A percentile compares a stretch with the other conserved stretches of the same genome.
Evolutionary conservation across 441 rosid species (phyloP).

Genomic region (Populus trichocarpa): DNA sequence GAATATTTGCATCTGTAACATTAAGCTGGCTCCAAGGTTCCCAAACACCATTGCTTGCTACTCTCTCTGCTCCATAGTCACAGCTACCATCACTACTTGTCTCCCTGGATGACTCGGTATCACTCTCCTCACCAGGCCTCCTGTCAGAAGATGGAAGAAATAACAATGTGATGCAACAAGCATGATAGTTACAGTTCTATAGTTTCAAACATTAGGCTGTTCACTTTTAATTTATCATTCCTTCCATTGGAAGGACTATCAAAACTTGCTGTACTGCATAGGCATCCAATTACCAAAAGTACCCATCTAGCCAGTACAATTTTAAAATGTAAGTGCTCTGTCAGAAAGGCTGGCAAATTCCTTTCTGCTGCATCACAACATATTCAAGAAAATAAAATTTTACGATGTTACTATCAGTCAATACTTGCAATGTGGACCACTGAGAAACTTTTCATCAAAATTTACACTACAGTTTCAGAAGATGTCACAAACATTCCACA

Average conservation of each 20-base stretch:
- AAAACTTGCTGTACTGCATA: not conserved
- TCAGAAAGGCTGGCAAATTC: not conserved
- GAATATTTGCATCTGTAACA: conserved; percentile 31
- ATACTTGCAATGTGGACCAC: not conserved
- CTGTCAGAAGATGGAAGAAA: conserved; percentile 30
- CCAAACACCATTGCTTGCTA: conserved; percentile 25
- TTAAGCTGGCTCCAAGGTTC: conserved; percentile 34
- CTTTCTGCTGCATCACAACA: not conserved
- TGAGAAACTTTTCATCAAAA: not conserved
- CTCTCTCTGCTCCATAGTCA: conserved; percentile 43
- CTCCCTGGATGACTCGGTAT: conserved; percentile 70
- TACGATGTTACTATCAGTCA: not conserved
- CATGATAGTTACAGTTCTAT: not conserved
- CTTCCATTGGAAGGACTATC: not conserved
- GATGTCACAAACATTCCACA: not conserved
- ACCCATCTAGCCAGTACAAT: not conserved
- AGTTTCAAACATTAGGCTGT: not conserved
- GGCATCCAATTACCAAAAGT: not conserved
- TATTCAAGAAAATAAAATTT: not conserved
- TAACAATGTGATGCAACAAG: conserved; percentile 8
- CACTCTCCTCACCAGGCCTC: conserved; percentile 77
- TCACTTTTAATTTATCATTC: not conserved
- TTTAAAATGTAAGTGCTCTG: not conserved
- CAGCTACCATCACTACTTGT: conserved; percentile 73
- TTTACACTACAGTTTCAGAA: not conserved